Evolutionary conservation across 352 stramenopile species (phyloP).

Genomic region (Globisporangium canariense): DNA sequence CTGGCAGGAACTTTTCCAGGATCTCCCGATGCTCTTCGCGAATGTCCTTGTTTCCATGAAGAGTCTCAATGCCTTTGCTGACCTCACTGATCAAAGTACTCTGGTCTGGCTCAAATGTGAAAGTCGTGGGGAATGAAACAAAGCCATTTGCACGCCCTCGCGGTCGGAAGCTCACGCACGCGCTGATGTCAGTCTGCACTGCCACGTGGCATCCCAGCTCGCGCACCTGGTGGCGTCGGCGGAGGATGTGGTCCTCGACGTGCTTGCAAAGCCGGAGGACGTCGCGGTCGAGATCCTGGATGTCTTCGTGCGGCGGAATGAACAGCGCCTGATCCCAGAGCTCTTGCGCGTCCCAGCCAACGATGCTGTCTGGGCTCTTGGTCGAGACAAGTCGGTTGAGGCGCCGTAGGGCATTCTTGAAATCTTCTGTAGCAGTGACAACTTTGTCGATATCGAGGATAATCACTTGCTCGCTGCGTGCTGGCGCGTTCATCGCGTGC

Average conservation of each 20-base stretch:
- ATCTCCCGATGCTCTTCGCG: slow-evolving; percentile 26
- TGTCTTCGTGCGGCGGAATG: slow-evolving; percentile 45
- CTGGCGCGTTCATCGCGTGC: not conserved
- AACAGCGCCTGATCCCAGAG: slow-evolving; percentile 63
- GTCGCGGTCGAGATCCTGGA: slow-evolving; percentile 42
- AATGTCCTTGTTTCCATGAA: not conserved
- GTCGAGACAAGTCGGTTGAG: slow-evolving; percentile 29
- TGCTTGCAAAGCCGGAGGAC: slow-evolving; percentile 29
- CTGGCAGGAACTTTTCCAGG: slow-evolving; percentile 32
- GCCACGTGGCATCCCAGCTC: not conserved
- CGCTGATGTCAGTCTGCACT: slow-evolving; percentile 35
- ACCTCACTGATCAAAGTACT: not conserved
- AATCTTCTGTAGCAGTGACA: slow-evolving; percentile 25
- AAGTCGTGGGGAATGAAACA: slow-evolving; percentile 8
- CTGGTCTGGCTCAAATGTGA: slow-evolving; percentile 12
- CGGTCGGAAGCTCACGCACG: slow-evolving; percentile 19
- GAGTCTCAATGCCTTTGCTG: not conserved
- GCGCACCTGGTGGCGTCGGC: not conserved
- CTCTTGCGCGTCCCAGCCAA: slow-evolving; percentile 45
- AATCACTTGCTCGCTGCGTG: slow-evolving; percentile 21
- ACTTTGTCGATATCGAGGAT: slow-evolving; percentile 28
- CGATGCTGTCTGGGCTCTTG: slow-evolving; percentile 41
- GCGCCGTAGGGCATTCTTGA: slow-evolving; percentile 27
- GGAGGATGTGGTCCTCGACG: slow-evolving; percentile 34
- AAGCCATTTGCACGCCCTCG: slow-evolving; percentile 20